phyloP scores from a whole-genome alignment of 2,329 filamentous ascomycete genomes.

The Apiospora marii region DNA sequence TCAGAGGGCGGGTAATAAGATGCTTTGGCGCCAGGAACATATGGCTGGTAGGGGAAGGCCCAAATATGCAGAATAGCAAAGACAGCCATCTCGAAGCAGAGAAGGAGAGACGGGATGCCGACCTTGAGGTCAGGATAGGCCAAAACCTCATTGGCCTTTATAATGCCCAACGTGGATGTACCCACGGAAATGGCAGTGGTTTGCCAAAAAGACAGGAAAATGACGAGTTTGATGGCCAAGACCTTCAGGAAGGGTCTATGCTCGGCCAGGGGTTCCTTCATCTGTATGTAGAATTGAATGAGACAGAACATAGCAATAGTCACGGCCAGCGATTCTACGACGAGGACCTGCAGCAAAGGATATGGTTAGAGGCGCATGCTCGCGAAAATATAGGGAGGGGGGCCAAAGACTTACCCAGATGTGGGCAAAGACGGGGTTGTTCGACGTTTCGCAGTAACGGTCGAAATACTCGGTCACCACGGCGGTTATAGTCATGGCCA shows the following conservation, averaged over 20 bases:
- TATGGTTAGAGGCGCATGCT: slow-evolving; percentile 23
- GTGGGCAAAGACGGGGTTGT: slow-evolving; percentile 81
- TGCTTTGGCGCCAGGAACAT: slow-evolving; percentile 56
- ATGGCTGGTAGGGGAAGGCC: slow-evolving; percentile 81
- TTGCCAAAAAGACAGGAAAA: slow-evolving; percentile 94
- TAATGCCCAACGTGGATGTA: slow-evolving; percentile 68
- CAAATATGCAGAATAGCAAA: slow-evolving; percentile 82
- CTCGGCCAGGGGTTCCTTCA: slow-evolving; percentile 71
- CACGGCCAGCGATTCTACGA: slow-evolving; percentile 75
- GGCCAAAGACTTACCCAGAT: slow-evolving; percentile 69
- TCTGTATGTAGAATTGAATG: slow-evolving; percentile 85
- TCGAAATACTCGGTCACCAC: slow-evolving; percentile 75
- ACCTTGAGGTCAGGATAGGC: slow-evolving; percentile 80
- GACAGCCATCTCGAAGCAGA: slow-evolving; percentile 85
- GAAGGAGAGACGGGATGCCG: slow-evolving; percentile 78
- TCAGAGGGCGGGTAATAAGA: slow-evolving; percentile 58
- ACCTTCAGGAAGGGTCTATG: slow-evolving; percentile 83
- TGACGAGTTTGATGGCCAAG: slow-evolving; percentile 86
- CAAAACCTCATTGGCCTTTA: slow-evolving; percentile 65
- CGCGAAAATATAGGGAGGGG: slow-evolving; percentile 26
- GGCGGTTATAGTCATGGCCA: slow-evolving; percentile 80
- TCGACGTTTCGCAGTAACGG: slow-evolving; percentile 80
- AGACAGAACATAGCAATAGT: slow-evolving; percentile 88
- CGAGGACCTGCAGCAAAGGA: slow-evolving; percentile 58
- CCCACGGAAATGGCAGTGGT: slow-evolving; percentile 58